A percentile compares a stretch with the other conserved stretches of the same genome.
Conservation (phyloP, 352 stramenopile species). For the Thraustochytrium sp. region DNA sequence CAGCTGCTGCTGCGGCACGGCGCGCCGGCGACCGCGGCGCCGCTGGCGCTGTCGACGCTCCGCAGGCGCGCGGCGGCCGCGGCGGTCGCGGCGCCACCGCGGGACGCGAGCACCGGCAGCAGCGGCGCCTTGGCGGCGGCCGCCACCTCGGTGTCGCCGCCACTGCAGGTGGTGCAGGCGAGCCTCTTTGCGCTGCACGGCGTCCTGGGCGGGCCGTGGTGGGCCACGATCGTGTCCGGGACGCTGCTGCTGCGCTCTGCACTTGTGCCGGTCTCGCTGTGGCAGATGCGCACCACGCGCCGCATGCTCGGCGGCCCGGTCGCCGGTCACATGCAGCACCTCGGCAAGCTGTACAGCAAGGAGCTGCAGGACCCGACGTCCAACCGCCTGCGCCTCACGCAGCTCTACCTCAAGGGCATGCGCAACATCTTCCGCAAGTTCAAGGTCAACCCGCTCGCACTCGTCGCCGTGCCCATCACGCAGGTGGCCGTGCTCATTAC, state of each 20-base stretch:
- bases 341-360: slow-evolving; percentile 23
- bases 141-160: neutral
- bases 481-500: slow-evolving; percentile 1
- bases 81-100: no score
- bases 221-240: neutral
- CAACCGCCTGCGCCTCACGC: neutral
- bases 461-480: slow-evolving; percentile 29
- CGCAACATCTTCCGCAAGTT: neutral
- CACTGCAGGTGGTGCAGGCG: neutral
- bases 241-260: neutral
- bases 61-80: no score
- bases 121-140: no score
- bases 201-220: slow-evolving; percentile 17
- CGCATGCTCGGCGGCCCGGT: neutral
- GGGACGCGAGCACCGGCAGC: no score
- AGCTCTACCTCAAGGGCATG: neutral
- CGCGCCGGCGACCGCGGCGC: no score
- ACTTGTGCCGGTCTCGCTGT: neutral
- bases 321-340: neutral
- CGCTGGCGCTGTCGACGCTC: no score
- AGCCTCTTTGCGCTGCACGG: neutral
- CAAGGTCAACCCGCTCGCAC: slow-evolving; percentile 2
- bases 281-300: neutral
- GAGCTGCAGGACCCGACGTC: slow-evolving; percentile 21
- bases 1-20: no score